Evolutionary conservation across 2,329 filamentous ascomycete species (phyloP).

Genomic region (Dactylonectria macrodidyma): DNA sequence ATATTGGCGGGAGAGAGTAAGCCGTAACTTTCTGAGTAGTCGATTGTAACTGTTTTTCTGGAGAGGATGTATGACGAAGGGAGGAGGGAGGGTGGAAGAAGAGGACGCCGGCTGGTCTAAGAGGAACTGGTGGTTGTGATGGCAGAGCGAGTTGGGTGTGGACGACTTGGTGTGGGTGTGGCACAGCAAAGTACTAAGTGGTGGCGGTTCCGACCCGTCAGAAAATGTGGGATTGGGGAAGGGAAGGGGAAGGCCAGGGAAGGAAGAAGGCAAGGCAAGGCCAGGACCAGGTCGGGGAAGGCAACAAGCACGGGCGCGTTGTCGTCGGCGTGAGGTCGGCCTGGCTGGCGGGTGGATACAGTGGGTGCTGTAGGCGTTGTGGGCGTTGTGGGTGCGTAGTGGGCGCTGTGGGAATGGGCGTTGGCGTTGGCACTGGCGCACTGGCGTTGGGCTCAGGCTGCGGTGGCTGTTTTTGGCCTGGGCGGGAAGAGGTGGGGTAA

Average conservation of each 20-base stretch:
- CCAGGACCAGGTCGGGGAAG: constrained; percentile 11
- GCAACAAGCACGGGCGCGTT: constrained; percentile 8
- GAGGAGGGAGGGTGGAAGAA: constrained; percentile 22
- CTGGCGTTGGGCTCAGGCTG: constrained; percentile 39
- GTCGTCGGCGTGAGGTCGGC: constrained; percentile 5
- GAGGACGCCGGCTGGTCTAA: constrained; percentile 39
- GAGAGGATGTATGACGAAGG: constrained; percentile 18
- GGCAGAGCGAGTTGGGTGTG: background rate
- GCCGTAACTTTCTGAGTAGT: constrained; percentile 35
- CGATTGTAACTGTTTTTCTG: background rate
- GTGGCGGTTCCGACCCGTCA: constrained; percentile 43
- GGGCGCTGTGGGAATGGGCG: constrained; percentile 1
- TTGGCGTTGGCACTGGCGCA: constrained; percentile 29
- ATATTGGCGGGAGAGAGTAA: constrained; percentile 32
- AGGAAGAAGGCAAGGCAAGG: too few species aligned
- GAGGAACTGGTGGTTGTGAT: constrained; percentile 38
- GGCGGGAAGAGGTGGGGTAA: constrained; percentile 18
- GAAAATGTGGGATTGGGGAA: constrained; percentile 29
- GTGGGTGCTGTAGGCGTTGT: background rate
- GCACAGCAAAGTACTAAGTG: constrained; percentile 41
- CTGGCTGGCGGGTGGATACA: background rate
- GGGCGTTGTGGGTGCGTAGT: background rate
- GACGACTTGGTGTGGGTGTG: constrained; percentile 31
- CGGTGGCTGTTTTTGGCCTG: constrained; percentile 42
- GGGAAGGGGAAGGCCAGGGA: background rate